Base-by-base conservation (phyloP, 2,329 filamentous ascomycete species). In the Karstenula rhodostoma region DNA sequence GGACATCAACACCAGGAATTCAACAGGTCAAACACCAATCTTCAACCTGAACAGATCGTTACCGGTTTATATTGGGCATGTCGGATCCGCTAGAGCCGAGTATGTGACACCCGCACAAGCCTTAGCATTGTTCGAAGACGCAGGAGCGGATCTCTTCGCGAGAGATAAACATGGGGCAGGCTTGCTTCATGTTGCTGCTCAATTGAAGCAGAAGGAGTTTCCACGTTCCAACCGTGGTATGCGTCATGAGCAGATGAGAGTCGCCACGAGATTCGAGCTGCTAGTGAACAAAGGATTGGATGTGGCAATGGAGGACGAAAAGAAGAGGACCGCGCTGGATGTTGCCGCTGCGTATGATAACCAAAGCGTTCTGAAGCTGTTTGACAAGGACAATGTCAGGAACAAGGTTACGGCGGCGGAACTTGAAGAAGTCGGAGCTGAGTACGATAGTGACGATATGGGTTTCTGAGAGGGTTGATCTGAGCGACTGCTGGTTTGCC, bases 271-370 rank as follows among this genome's bases (percentile, higher is more conserved):
- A n/a, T 70, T 67, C 33, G 58, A 66, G 49, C 15, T 27, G 8
- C 35, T 70, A 25, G 6, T 67, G 50, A 47, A 57, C 12, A 60
- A 37, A 48, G 65, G 63, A 4, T 42, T 65, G 7, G 64, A 70
- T 66, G 47, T 58, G 7, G 29, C 47, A 25, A 19, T 49, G 46
- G 67, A 68, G 44, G 66, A 68, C 56, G 43, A 49, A 3, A 23
- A 29, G 47, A 48, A 57, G 43, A 57, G 53, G 47, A 67, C 62
- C n/a, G 23, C 67, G 22, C 19, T 70, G 35, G 67, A 70, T 61
- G 40, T 65, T 56, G 64, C 64, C 8, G 66, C 62, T 17, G 65
- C 55, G 4, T 59, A 33, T 50, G 60, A 61, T 27, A 59, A 63
- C 29, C 37, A 63, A 19, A 46, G 44, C 4, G 40, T 68, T 25